These are phyloP conservation scores for Pachysandra terminalis DNA, from an alignment of 164 flowering plant species.

Conservation along the genomic window DNA sequence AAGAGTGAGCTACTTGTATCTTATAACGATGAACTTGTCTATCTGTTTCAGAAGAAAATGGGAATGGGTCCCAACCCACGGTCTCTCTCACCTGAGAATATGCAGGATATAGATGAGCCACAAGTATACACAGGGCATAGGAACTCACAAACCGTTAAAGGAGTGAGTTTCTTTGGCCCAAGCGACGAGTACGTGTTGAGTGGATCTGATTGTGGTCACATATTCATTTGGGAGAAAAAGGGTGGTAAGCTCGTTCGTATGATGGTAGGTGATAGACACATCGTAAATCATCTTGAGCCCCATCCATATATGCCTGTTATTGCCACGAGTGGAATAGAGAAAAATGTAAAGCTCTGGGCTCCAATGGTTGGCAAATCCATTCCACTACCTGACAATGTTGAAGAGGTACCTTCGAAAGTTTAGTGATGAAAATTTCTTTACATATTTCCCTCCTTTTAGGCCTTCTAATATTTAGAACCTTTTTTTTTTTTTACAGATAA, in stretches of 20 bases:
- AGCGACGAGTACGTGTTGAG: constrained; percentile 62
- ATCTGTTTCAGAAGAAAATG: constrained; percentile 60
- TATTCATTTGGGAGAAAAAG: constrained; percentile 72
- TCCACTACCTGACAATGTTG: constrained; percentile 45
- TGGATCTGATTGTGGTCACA: constrained; percentile 80
- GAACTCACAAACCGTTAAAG: constrained; percentile 62
- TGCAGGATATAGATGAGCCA: constrained; percentile 32
- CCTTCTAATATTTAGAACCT: constrained; percentile 1
- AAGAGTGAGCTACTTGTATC: constrained; percentile 66
- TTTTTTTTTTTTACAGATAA: constrained; percentile 37
- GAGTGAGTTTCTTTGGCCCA: constrained; percentile 75
- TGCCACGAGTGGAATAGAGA: constrained; percentile 66
- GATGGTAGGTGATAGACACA: constrained; percentile 49
- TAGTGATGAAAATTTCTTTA: neutral
- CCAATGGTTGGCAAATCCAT: constrained; percentile 33
- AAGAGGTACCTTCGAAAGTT: constrained; percentile 35
- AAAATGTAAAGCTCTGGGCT: constrained; percentile 57
- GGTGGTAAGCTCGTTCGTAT: constrained; percentile 50
- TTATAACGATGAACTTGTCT: constrained; percentile 71
- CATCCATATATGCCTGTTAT: constrained; percentile 59
- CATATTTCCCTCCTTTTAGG: neutral
- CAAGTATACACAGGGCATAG: constrained; percentile 64
- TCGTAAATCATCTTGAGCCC: constrained; percentile 63
- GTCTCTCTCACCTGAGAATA: constrained; percentile 24
- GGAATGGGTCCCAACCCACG: constrained; percentile 52